phyloP scores from a whole-genome alignment of 306 rosid genomes.

The Pyrus bretschneideri region DNA sequence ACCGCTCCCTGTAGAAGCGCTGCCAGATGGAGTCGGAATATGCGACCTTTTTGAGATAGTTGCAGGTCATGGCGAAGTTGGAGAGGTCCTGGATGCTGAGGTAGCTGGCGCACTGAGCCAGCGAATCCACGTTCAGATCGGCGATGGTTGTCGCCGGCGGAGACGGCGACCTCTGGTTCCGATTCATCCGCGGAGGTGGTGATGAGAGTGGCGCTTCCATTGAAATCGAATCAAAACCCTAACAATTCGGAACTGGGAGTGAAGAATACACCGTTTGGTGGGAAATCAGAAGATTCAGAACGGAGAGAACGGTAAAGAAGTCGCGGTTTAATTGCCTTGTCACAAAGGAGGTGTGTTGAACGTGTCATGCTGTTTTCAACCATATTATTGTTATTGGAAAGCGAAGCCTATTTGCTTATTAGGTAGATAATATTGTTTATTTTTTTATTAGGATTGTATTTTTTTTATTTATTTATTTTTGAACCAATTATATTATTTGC shows the following conservation, averaged over 20 bases:
- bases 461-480: too few relatives aligned
- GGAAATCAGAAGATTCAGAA: background rate
- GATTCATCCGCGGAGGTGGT: slow-evolving; percentile 8
- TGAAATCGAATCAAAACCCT: background rate
- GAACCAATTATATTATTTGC: too few relatives aligned
- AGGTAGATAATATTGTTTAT: too few relatives aligned
- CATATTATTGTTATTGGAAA: too few relatives aligned
- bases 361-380: background rate
- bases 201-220: slow-evolving; percentile 27
- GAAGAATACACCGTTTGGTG: background rate
- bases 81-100: slow-evolving; percentile 55
- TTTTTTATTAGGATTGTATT: too few relatives aligned
- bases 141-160: slow-evolving; percentile 20
- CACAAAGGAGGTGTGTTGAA: background rate
- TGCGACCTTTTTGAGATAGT: slow-evolving; percentile 46
- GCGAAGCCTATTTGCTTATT: too few relatives aligned
- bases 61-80: slow-evolving; percentile 61
- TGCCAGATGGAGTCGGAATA: slow-evolving; percentile 74
- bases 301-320: background rate
- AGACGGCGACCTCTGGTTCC: background rate
- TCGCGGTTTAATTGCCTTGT: background rate
- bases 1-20: slow-evolving; percentile 14
- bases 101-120: slow-evolving; percentile 46
- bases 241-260: background rate
- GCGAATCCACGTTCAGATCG: slow-evolving; percentile 51